phyloP scores from a whole-genome alignment of 2,329 filamentous ascomycete genomes.

The Diaporthe helianthi region DNA sequence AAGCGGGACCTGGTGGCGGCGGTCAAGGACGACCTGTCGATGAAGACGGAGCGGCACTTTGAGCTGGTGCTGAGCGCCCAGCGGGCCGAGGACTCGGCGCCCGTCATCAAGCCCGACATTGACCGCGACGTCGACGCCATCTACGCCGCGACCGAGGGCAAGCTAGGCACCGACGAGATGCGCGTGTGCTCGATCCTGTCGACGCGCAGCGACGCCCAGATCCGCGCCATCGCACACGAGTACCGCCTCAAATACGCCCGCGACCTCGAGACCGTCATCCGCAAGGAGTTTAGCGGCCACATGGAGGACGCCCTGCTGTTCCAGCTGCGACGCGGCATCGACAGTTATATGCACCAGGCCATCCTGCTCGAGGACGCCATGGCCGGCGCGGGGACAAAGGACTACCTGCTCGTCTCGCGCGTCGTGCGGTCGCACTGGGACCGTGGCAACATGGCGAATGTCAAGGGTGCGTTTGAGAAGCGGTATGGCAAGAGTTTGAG shows the following conservation, averaged over 20 bases:
- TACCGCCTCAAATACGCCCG: slow-evolving; percentile 78
- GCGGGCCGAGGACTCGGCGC: slow-evolving; percentile 78
- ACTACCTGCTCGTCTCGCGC: slow-evolving; percentile 78
- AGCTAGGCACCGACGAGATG: slow-evolving; percentile 75
- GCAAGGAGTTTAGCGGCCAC: slow-evolving; percentile 84
- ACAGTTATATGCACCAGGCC: slow-evolving; percentile 86
- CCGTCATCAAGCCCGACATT: slow-evolving; percentile 74
- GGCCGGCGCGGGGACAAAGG: slow-evolving; percentile 87
- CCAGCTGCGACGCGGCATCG: slow-evolving; percentile 78
- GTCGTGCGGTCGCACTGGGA: slow-evolving; percentile 88
- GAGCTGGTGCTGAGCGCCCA: slow-evolving; percentile 78
- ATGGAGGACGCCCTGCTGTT: slow-evolving; percentile 86
- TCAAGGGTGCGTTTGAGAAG: slow-evolving; percentile 79
- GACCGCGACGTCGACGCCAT: slow-evolving; percentile 79
- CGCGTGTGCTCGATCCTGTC: slow-evolving; percentile 81
- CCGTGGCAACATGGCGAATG: slow-evolving; percentile 72
- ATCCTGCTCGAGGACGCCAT: slow-evolving; percentile 84
- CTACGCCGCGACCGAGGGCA: slow-evolving; percentile 78
- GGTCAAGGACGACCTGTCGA: slow-evolving; percentile 79
- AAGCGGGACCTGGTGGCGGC: slow-evolving; percentile 71
- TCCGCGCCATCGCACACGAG: slow-evolving; percentile 78
- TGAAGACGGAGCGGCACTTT: slow-evolving; percentile 88
- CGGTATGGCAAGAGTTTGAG: slow-evolving; percentile 72
- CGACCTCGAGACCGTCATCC: slow-evolving; percentile 75
- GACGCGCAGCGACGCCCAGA: slow-evolving; percentile 78